These are phyloP conservation scores for Arabidopsis arenosa DNA, from an alignment of 345 rosid species.

Conservation along the genomic window DNA sequence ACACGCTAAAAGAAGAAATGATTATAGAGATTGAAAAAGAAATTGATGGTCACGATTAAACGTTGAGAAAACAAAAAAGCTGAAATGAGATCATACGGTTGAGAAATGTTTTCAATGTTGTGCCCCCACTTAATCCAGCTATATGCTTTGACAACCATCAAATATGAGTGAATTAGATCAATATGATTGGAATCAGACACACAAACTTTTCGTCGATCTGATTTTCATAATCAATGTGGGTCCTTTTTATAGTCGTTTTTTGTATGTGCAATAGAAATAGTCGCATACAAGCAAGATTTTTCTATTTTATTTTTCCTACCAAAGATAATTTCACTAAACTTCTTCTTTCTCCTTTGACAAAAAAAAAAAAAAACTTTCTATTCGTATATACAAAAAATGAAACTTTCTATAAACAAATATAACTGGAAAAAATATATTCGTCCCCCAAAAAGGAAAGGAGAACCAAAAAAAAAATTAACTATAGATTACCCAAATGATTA, in stretches of 20 bases:
- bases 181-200: constrained; percentile 69
- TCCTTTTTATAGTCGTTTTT: constrained; percentile 18
- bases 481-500: too few relatives aligned
- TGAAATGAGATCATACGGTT: constrained; percentile 39
- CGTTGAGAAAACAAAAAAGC: not conserved
- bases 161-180: constrained; percentile 56
- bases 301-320: not conserved
- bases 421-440: too few relatives aligned
- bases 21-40: constrained; percentile 10
- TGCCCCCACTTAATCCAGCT: constrained; percentile 43
- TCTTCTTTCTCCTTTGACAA: too few relatives aligned
- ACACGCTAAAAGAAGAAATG: constrained; percentile 26
- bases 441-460: too few relatives aligned
- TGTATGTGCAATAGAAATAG: not conserved
- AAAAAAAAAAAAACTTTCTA: too few relatives aligned
- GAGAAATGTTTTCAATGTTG: constrained; percentile 1
- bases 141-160: constrained; percentile 52
- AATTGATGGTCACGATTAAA: not conserved
- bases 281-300: not conserved
- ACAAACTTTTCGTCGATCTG: constrained; percentile 37
- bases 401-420: too few relatives aligned
- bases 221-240: constrained; percentile 37
- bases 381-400: too few relatives aligned
- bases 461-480: too few relatives aligned
- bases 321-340: too few relatives aligned